Conservation (phyloP, 2,329 filamentous ascomycete genomes). For the Ceratocystis albifundus region DNA sequence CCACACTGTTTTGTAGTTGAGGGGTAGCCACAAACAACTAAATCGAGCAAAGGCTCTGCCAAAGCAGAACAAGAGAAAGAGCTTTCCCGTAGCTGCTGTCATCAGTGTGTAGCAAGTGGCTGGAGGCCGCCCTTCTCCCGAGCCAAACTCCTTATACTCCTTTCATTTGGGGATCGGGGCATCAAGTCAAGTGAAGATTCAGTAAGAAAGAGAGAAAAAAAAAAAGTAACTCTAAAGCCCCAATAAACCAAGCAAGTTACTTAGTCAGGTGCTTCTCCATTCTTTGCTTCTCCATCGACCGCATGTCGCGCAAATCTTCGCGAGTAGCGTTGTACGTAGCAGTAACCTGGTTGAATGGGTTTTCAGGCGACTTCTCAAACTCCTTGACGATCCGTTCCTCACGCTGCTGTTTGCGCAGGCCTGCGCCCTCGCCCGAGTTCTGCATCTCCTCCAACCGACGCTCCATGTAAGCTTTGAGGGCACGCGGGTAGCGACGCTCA, state of each 20-base stretch:
- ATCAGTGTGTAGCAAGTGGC: no score
- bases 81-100: no score
- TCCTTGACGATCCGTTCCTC: constrained; percentile 77
- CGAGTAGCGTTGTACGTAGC: constrained; percentile 65
- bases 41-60: no score
- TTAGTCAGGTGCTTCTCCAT: constrained; percentile 57
- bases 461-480: constrained; percentile 73
- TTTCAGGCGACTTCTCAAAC: constrained; percentile 88
- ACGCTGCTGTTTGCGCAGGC: constrained; percentile 70
- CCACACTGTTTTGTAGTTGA: background rate
- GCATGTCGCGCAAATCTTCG: constrained; percentile 61
- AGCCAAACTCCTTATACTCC: no score
- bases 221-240: background rate
- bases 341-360: constrained; percentile 81
- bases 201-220: constrained; percentile 2
- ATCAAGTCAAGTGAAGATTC: no score
- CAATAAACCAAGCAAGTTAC: constrained; percentile 23
- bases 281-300: constrained; percentile 56
- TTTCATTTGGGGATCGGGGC: no score
- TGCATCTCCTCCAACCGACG: constrained; percentile 74
- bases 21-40: no score
- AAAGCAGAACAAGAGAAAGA: no score
- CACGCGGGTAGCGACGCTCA: constrained; percentile 76
- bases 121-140: no score
- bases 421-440: constrained; percentile 58